Evolutionary conservation across 2,329 filamentous ascomycete species (phyloP).

Genomic region (Fusarium sp.): DNA sequence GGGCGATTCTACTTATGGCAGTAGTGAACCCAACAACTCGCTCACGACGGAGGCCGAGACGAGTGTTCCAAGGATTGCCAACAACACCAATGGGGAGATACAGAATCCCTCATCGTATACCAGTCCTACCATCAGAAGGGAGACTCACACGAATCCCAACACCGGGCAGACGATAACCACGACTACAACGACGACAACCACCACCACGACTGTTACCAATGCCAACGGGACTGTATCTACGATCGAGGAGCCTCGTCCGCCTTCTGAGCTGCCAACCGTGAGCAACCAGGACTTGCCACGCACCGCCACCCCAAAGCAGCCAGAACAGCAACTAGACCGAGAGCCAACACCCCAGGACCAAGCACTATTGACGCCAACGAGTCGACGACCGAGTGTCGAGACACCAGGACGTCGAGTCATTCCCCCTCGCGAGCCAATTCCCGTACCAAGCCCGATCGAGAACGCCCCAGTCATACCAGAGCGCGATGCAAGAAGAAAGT

Average conservation of each 20-base stretch:
- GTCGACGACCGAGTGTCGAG: constrained; percentile 39
- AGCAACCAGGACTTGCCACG: constrained; percentile 24
- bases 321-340: not conserved
- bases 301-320: not conserved
- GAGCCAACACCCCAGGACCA: constrained; percentile 9
- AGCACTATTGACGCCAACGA: constrained; percentile 9
- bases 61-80: constrained; percentile 16
- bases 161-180: constrained; percentile 43
- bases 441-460: constrained; percentile 6
- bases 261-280: constrained; percentile 33
- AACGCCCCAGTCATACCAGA: constrained; percentile 34
- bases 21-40: constrained; percentile 41
- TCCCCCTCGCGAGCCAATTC: constrained; percentile 33
- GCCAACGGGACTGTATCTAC: constrained; percentile 40
- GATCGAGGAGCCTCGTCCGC: constrained; percentile 32
- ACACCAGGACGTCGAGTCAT: constrained; percentile 41
- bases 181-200: constrained; percentile 44
- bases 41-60: constrained; percentile 38
- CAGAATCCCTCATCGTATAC: constrained; percentile 10
- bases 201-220: constrained; percentile 44
- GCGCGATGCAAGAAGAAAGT: constrained; percentile 21
- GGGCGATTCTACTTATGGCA: constrained; percentile 40
- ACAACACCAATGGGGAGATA: constrained; percentile 12
- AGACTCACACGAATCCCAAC: constrained; percentile 36
- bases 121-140: constrained; percentile 27